These are phyloP conservation scores for Amauroascus niger DNA, from an alignment of 2,329 filamentous ascomycete genomes.

Conservation along the genomic window DNA sequence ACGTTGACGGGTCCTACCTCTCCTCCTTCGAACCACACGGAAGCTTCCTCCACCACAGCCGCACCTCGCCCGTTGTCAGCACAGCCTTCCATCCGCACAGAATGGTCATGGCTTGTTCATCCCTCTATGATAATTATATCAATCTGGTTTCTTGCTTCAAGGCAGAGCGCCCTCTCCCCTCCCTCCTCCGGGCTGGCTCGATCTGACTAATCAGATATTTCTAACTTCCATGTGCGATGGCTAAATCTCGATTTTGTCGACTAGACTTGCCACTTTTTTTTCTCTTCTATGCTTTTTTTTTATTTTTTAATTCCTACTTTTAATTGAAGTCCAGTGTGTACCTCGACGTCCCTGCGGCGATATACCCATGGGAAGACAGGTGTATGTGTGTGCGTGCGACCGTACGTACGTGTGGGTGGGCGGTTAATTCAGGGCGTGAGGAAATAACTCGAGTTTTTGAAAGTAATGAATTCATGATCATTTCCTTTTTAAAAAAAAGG, in stretches of 20 bases:
- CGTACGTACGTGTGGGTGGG: not conserved
- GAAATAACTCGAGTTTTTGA: not conserved
- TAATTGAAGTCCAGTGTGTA: not conserved
- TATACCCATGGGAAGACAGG: not conserved
- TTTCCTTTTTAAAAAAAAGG: no score
- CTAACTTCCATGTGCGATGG: not conserved
- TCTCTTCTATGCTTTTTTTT: not conserved
- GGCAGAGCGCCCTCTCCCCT: no score
- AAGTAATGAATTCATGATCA: not conserved
- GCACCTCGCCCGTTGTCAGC: constrained; percentile 70
- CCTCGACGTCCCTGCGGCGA: not conserved
- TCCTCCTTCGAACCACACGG: constrained; percentile 83
- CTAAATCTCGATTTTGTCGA: no score
- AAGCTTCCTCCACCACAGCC: constrained; percentile 72
- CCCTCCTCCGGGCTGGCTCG: no score
- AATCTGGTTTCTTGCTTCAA: constrained; percentile 66
- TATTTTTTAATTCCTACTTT: no score
- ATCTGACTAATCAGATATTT: not conserved
- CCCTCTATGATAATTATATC: constrained; percentile 77
- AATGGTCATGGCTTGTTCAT: constrained; percentile 80
- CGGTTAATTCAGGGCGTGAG: not conserved
- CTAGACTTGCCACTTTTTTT: not conserved
- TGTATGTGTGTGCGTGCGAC: not conserved
- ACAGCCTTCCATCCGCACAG: constrained; percentile 94
- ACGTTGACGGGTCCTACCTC: constrained; percentile 69